Evolutionary conservation across 495 filamentous ascomycete species (phyloP).

Genomic region (Trypethelium eluteriae): DNA sequence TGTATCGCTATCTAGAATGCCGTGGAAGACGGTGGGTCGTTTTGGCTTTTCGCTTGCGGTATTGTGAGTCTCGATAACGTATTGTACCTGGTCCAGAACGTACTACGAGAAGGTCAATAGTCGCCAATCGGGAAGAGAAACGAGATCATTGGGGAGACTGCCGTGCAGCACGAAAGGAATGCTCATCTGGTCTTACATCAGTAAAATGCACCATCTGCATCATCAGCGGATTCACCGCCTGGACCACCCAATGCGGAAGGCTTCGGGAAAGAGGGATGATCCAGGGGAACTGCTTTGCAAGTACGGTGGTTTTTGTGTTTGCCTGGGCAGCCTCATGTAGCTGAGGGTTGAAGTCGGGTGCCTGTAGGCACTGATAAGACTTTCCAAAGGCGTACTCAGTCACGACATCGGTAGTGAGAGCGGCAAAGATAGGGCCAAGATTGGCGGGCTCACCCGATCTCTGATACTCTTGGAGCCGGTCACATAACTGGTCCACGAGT

Average conservation of each 20-base stretch:
- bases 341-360: background rate
- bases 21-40: background rate
- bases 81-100: background rate
- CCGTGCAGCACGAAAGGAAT: too few species aligned
- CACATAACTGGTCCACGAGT: constrained; percentile 38
- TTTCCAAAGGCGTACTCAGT: constrained; percentile 27
- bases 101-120: background rate
- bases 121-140: too few species aligned
- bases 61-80: background rate
- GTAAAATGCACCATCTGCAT: constrained; percentile 9
- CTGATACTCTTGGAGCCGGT: constrained; percentile 25
- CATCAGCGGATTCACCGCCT: background rate
- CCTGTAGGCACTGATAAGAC: background rate
- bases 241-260: constrained; percentile 3
- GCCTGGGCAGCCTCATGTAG: background rate
- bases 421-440: constrained; percentile 36
- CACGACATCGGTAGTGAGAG: constrained; percentile 41
- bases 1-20: background rate
- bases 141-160: too few species aligned
- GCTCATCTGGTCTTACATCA: background rate
- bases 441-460: constrained; percentile 23
- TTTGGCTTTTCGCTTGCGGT: background rate
- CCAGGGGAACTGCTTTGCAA: background rate
- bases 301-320: background rate
- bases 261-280: constrained; percentile 2